Percentiles rank a stretch among this genome's conserved stretches.
These are phyloP conservation scores for Jatropha multifida DNA, from an alignment of 441 rosid species.

Conservation along the genomic window DNA sequence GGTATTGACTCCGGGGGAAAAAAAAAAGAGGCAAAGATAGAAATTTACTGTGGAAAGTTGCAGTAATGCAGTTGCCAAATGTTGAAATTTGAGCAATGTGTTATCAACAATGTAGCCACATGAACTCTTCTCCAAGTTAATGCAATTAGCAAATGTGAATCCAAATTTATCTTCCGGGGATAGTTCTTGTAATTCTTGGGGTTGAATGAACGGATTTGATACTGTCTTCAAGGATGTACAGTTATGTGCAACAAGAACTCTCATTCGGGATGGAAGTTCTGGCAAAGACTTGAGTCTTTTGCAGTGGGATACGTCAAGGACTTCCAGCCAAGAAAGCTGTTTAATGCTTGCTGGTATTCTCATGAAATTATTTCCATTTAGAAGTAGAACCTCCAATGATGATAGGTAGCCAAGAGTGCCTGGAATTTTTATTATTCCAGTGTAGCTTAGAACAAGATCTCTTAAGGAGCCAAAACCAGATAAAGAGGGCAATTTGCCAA, in stretches of 20 bases:
- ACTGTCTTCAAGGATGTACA: slow-evolving; percentile 20
- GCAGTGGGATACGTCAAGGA: slow-evolving; percentile 18
- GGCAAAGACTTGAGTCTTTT: slow-evolving; percentile 17
- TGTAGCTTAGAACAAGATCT: slow-evolving; percentile 19
- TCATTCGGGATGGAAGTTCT: slow-evolving; percentile 14
- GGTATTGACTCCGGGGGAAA: background rate
- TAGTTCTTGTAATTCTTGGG: slow-evolving; percentile 6
- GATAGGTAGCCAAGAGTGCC: slow-evolving; percentile 14
- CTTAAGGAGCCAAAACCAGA: slow-evolving; percentile 19
- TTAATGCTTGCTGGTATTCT: slow-evolving; percentile 18
- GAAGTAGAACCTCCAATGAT: slow-evolving; percentile 15
- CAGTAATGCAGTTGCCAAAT: slow-evolving; percentile 13
- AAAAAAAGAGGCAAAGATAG: background rate
- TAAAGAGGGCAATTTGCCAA: slow-evolving; percentile 19
- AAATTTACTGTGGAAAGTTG: background rate
- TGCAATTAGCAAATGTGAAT: slow-evolving; percentile 19
- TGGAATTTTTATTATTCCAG: slow-evolving; percentile 20
- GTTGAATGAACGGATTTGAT: slow-evolving; percentile 16
- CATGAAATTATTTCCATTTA: slow-evolving; percentile 10
- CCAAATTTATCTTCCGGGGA: slow-evolving; percentile 3
- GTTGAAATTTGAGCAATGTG: slow-evolving; percentile 8
- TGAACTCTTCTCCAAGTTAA: slow-evolving; percentile 18
- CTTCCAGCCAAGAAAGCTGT: background rate
- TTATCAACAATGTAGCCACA: slow-evolving; percentile 13
- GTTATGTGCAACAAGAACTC: background rate